Evolutionary conservation across 2,329 filamentous ascomycete species (phyloP).

Genomic region (Byssoonygena ceratinophila): DNA sequence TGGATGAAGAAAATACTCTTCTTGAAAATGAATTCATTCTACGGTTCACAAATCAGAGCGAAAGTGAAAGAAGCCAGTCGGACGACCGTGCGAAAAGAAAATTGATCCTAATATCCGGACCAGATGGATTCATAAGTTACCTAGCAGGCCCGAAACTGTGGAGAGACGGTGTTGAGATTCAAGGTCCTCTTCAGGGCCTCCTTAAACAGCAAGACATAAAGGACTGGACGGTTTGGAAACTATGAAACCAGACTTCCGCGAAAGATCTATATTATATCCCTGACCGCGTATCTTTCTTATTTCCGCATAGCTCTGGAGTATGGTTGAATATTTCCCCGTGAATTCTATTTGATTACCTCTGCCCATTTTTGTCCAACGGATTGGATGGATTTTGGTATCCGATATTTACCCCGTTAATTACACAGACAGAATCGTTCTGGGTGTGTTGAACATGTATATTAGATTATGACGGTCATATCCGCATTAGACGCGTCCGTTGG

Average conservation of each 20-base stretch:
- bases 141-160: constrained; percentile 73
- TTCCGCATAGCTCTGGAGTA: constrained; percentile 12
- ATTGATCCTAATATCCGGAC: constrained; percentile 76
- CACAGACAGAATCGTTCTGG: neutral
- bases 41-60: constrained; percentile 22
- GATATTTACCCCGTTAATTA: neutral
- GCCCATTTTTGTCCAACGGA: neutral
- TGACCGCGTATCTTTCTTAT: neutral
- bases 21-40: constrained; percentile 49
- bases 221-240: constrained; percentile 50
- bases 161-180: constrained; percentile 59
- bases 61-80: neutral
- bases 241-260: constrained; percentile 30
- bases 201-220: constrained; percentile 50
- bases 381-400: neutral
- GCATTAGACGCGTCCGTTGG: constrained; percentile 19
- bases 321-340: constrained; percentile 6
- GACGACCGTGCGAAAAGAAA: constrained; percentile 23
- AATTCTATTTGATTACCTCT: neutral
- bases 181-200: constrained; percentile 63
- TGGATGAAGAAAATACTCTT: constrained; percentile 66
- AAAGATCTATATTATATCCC: neutral
- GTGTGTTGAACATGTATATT: constrained; percentile 2
- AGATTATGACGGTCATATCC: too few relatives aligned
- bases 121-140: constrained; percentile 74